Evolutionary conservation across 2,329 filamentous ascomycete genomes (phyloP).

Genomic region (Fusarium euwallaceae): DNA sequence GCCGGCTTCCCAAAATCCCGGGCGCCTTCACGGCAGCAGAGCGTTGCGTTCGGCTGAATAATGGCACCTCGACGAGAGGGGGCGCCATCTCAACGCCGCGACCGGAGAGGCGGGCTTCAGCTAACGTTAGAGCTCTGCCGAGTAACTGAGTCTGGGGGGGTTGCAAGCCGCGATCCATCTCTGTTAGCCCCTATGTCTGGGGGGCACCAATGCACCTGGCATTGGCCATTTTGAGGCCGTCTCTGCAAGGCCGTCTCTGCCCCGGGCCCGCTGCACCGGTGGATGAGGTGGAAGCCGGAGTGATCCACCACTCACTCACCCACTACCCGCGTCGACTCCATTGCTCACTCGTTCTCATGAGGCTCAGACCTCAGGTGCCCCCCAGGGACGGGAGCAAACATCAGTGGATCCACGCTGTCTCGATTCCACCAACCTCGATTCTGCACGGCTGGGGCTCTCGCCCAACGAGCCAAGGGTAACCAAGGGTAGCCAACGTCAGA

Average conservation of each 20-base stretch:
- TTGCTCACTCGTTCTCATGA: slow-evolving; percentile 19
- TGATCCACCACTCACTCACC: slow-evolving; percentile 16
- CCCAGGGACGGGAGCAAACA: slow-evolving; percentile 25
- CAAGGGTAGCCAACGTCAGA: slow-evolving; percentile 6
- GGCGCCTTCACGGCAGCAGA: slow-evolving; percentile 24
- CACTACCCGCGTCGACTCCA: slow-evolving; percentile 1
- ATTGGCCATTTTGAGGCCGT: not conserved
- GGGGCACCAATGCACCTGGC: slow-evolving; percentile 10
- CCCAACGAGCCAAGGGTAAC: slow-evolving; percentile 9
- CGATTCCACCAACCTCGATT: slow-evolving; percentile 20
- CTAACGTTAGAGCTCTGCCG: not conserved
- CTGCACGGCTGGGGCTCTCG: slow-evolving; percentile 6
- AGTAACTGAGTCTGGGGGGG: slow-evolving; percentile 8
- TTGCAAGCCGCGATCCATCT: slow-evolving; percentile 8
- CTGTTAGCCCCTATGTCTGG: slow-evolving; percentile 19
- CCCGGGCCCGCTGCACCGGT: not conserved
- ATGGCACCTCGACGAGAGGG: slow-evolving; percentile 19
- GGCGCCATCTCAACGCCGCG: slow-evolving; percentile 11
- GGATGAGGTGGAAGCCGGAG: slow-evolving; percentile 1
- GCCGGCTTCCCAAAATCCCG: slow-evolving; percentile 35
- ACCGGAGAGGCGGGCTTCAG: not conserved
- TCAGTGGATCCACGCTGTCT: slow-evolving; percentile 29
- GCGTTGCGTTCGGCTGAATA: slow-evolving; percentile 19
- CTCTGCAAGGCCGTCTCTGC: not conserved
- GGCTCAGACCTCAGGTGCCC: slow-evolving; percentile 32